Base-by-base conservation (phyloP, 805 yeast species). In the Saturnispora gosingensis region DNA sequence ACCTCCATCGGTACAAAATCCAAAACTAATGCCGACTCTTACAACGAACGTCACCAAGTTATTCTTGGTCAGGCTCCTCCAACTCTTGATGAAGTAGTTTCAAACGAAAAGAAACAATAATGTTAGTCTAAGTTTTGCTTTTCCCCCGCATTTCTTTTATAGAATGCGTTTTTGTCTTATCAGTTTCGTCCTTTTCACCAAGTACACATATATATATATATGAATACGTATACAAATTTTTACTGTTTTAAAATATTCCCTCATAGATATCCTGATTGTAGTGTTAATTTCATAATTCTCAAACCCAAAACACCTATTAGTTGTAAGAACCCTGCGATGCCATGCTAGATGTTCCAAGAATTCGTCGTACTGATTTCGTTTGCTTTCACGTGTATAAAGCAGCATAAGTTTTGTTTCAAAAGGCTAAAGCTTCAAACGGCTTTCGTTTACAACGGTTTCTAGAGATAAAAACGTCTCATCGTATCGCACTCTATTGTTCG, bases 1-100 rank as follows among this genome's bases (percentile, higher is more conserved):
- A 39, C 53, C 43, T 54, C 58, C 2, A 43, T 55, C n/a, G 51
- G 40, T 35, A 49, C 55, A 42, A 30, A 16, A 9, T 46, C 56
- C 6, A 51, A 48, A 24, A 36, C 22, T 3, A 13, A n/a, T 59
- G 57, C 5, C 22, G 42, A 38, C 20, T 20, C 22, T 18, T 10
- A 48, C 18, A 34, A 24, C 36, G 50, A 42, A 27, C 42, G 50
- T 40, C 25, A 48, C 16, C 42, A 30, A n/a, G 34, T 48, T 32
- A 48, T 48, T 16, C 42, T 48, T 39, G 50, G 50, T 7, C 27
- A 40, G 24, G 46, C 43, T 42, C 32, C 50, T 13, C 10, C 45
- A 13, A 16, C 22, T n/a, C 5, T 13, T 16, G 46, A 32, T 48
- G 45, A 39, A 10, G 10, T 30, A 15, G 28, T 45, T 28, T n/a